Evolutionary conservation across 2,329 filamentous ascomycete species (phyloP).

Genomic region (Xylariaceae sp.): DNA sequence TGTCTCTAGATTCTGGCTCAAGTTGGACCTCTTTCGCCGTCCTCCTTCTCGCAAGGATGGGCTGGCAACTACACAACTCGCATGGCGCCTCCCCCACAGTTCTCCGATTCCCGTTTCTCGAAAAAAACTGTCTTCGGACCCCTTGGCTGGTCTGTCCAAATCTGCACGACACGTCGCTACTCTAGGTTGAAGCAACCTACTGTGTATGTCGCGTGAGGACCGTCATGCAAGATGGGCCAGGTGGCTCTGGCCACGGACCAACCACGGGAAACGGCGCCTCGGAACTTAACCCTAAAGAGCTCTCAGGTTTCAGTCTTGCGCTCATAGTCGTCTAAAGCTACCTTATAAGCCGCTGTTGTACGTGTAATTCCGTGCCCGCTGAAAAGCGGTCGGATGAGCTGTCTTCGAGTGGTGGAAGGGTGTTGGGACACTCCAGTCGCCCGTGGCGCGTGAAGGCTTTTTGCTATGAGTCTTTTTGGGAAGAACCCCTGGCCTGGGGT

Average conservation of each 20-base stretch:
- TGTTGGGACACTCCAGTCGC: constrained; percentile 54
- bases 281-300: constrained; percentile 96
- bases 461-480: constrained; percentile 70
- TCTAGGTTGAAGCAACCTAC: constrained; percentile 55
- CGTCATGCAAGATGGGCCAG: constrained; percentile 37
- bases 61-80: constrained; percentile 41
- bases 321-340: constrained; percentile 62
- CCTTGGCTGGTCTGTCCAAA: constrained; percentile 35
- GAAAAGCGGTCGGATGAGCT: constrained; percentile 43
- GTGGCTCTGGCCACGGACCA: constrained; percentile 38
- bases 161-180: constrained; percentile 49
- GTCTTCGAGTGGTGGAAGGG: constrained; percentile 43
- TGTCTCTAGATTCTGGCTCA: constrained; percentile 23
- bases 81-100: constrained; percentile 76
- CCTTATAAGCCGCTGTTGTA: constrained; percentile 54
- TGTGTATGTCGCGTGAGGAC: constrained; percentile 45
- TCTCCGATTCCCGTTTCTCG: constrained; percentile 68
- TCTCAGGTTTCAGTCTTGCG: constrained; percentile 73
- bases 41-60: constrained; percentile 24
- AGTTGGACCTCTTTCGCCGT: constrained; percentile 44
- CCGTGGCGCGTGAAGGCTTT: constrained; percentile 48
- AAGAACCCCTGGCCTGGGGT: constrained; percentile 66
- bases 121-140: constrained; percentile 56
- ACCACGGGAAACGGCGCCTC: constrained; percentile 54
- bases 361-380: constrained; percentile 39